phyloP scores from a whole-genome alignment of 805 yeast genomes.

The Pichia nakasei region DNA sequence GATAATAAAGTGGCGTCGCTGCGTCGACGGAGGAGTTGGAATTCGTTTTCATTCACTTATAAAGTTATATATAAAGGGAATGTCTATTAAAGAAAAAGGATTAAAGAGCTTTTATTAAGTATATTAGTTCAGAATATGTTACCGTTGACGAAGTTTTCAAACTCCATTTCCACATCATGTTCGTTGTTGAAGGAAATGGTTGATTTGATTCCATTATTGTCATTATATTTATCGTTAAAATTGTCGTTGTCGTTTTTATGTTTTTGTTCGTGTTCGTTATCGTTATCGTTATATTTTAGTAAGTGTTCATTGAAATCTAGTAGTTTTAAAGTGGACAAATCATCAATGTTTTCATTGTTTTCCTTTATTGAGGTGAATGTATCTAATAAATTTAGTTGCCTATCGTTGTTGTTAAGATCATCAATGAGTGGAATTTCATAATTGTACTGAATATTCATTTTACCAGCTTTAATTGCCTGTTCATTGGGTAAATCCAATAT shows the following conservation, averaged over 20 bases:
- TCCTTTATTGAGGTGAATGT: not conserved
- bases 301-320: not conserved
- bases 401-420: not conserved
- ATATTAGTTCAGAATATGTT: not conserved
- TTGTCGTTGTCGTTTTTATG: not conserved
- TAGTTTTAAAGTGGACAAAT: not conserved
- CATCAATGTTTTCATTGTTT: not conserved
- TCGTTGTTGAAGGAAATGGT: not conserved
- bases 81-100: too few relatives aligned
- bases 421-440: not conserved
- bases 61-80: too few relatives aligned
- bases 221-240: not conserved
- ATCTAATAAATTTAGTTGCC: not conserved
- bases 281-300: not conserved
- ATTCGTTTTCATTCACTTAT: too few relatives aligned
- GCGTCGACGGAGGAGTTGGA: too few relatives aligned
- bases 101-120: too few relatives aligned
- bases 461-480: not conserved
- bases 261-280: too few relatives aligned
- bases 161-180: constrained; percentile 21
- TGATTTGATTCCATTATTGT: not conserved
- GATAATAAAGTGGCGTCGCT: too few relatives aligned
- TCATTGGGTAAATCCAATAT: constrained; percentile 6
- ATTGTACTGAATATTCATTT: not conserved
- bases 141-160: constrained; percentile 24